These are phyloP conservation scores for Vicia faba DNA, from an alignment of 306 rosid genomes.

Conservation along the genomic window DNA sequence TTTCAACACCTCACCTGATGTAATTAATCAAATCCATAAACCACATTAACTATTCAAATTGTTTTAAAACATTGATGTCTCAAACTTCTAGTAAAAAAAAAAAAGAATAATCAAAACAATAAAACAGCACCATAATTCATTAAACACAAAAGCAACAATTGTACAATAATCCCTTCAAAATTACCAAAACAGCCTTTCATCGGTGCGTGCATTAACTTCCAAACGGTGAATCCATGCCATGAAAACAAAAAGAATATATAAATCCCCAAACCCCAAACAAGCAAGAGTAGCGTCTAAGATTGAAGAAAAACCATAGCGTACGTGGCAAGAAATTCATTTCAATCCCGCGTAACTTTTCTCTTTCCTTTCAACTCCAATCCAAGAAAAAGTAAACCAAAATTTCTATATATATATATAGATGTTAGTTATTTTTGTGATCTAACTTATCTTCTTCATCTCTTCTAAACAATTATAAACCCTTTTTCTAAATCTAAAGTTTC, in stretches of 20 bases:
- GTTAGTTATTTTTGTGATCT: neutral
- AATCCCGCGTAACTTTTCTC: conserved; percentile 17
- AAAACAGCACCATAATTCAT: neutral
- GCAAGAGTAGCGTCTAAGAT: conserved; percentile 38
- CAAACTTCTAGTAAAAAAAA: too few relatives aligned
- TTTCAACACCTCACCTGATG: too few relatives aligned
- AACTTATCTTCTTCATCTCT: conserved; percentile 29
- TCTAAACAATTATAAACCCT: conserved; percentile 26
- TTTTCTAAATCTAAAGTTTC: conserved; percentile 4
- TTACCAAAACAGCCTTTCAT: conserved; percentile 3
- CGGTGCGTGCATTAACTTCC: conserved; percentile 27
- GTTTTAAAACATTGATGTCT: too few relatives aligned
- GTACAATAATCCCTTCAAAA: neutral
- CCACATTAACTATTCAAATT: too few relatives aligned
- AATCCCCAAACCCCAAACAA: neutral
- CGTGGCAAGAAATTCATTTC: conserved; percentile 33
- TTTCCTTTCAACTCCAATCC: neutral
- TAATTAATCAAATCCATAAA: too few relatives aligned
- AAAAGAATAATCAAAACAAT: too few relatives aligned
- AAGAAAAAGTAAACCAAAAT: conserved; percentile 19
- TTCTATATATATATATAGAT: neutral
- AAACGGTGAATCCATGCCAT: conserved; percentile 18
- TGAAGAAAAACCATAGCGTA: conserved; percentile 37
- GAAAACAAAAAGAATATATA: neutral
- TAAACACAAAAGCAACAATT: neutral